Percentiles rank a stretch among this genome's conserved stretches.
Conservation (phyloP, 1,284 basidiomycete species). For the Filobasidium uniguttulatum region DNA sequence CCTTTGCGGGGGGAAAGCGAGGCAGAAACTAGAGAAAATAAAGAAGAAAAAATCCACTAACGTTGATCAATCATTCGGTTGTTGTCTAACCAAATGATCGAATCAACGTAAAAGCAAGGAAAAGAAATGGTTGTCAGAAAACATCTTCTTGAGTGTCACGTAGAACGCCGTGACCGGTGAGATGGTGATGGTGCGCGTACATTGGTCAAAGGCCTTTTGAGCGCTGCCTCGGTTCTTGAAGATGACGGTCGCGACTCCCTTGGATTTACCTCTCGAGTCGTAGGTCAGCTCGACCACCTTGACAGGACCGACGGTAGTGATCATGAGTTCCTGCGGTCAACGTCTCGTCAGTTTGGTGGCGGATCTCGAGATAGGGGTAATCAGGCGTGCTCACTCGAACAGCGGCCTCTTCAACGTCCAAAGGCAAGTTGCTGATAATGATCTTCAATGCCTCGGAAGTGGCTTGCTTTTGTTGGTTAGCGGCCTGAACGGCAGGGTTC, state of each 20-base stretch:
- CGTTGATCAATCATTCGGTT: conserved; percentile 99
- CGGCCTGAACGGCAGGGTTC: conserved; percentile 27
- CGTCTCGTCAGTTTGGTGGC: not conserved
- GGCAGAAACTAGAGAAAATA: conserved; percentile 22
- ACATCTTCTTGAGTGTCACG: not conserved
- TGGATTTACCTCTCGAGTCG: conserved; percentile 70
- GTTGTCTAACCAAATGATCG: conserved; percentile 46
- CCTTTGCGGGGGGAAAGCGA: not conserved
- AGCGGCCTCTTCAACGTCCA: conserved; percentile 87
- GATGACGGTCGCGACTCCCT: conserved; percentile 74
- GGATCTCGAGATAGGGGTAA: not conserved
- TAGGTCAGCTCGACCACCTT: conserved; percentile 73
- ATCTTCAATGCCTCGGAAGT: conserved; percentile 62
- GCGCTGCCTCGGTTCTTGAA: conserved; percentile 82
- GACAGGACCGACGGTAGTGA: conserved; percentile 75
- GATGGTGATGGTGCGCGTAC: conserved; percentile 26
- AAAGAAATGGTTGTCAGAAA: not conserved
- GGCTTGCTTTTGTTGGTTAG: conserved; percentile 18
- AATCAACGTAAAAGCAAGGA: conserved; percentile 6
- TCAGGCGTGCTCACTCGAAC: conserved; percentile 58
- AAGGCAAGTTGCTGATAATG: conserved; percentile 86
- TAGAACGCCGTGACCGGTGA: not conserved
- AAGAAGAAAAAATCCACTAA: conserved; percentile 57
- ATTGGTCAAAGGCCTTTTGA: conserved; percentile 78
- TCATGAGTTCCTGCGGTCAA: conserved; percentile 67